phyloP scores from a whole-genome alignment of 1,284 basidiomycete genomes.

The Ustilago crameri region DNA sequence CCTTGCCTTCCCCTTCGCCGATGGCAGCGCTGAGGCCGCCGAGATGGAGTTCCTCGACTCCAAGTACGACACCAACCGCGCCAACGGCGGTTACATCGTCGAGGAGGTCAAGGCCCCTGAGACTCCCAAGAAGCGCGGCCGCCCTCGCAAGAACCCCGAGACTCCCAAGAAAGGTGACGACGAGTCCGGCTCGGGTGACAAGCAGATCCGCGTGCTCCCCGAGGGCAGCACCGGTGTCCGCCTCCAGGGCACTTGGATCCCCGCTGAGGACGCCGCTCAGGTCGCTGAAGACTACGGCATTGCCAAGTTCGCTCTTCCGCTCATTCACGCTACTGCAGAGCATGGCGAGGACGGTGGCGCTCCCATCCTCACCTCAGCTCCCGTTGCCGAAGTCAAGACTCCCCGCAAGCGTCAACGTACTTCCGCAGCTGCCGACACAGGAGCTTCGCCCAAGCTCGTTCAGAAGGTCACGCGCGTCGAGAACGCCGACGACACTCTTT shows the following conservation, averaged over 20 bases:
- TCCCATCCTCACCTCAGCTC: slow-evolving; percentile 51
- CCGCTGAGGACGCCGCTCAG: slow-evolving; percentile 76
- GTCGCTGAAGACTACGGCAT: slow-evolving; percentile 77
- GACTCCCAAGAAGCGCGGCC: slow-evolving; percentile 51
- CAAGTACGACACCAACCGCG: slow-evolving; percentile 79
- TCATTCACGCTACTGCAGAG: slow-evolving; percentile 81
- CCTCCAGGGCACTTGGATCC: slow-evolving; percentile 91
- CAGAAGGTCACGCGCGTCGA: slow-evolving; percentile 39
- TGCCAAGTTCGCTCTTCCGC: slow-evolving; percentile 74
- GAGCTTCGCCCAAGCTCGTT: slow-evolving; percentile 44
- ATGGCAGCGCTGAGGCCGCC: slow-evolving; percentile 80
- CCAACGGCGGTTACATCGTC: slow-evolving; percentile 80
- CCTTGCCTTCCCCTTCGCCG: slow-evolving; percentile 88
- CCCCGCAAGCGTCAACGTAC: slow-evolving; percentile 46
- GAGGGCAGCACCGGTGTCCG: slow-evolving; percentile 69
- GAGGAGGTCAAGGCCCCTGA: slow-evolving; percentile 68
- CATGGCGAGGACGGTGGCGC: slow-evolving; percentile 69
- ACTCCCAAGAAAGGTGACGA: slow-evolving; percentile 47
- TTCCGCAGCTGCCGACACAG: slow-evolving; percentile 33
- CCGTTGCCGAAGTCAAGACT: slow-evolving; percentile 38
- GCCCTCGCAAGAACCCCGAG: slow-evolving; percentile 49
- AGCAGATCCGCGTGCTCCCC: slow-evolving; percentile 49
- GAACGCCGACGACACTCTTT: slow-evolving; percentile 34
- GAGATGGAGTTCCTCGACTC: slow-evolving; percentile 87
- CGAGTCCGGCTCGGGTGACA: slow-evolving; percentile 31